Evolutionary conservation across 2,329 filamentous ascomycete species (phyloP), one percentile per base, ranked within the genome.

Genomic region (Plectosphaerella cucumerina): DNA sequence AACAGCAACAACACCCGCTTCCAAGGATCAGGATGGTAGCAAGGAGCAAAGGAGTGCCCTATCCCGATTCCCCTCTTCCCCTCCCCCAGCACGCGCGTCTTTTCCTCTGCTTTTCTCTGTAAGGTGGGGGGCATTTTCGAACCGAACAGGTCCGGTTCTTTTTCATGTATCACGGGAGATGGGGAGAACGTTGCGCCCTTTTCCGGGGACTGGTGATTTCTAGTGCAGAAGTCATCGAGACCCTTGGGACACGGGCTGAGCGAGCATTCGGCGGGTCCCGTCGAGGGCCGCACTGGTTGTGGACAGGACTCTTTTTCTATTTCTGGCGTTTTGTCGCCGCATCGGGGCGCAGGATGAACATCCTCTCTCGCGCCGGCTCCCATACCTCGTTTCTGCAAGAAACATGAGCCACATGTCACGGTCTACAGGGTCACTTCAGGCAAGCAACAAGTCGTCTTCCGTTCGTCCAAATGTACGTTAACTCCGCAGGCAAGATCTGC

Each of bases 391-490:
- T 50, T 53, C 47, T 34, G 37, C 50, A 54, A 48, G 50, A 42
- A 42, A 6, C 39, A 42, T 6, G 48, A 44, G 41, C 41, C 60
- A 61, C 65, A 67, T 67, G 56, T 61, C 63, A 56, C 64, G 63
- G 63, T 63, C 64, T 59, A 53, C 55, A 67, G 62, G 69, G 67
- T 72, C 69, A 76, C 70, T 71, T 74, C 77, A 81, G 80, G 80
- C 81, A 82, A 79, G 80, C 78, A 83, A 83, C 81, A n/a, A n/a
- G 82, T 85, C 82, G 80, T 85, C 82, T 83, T 85, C 81, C 76
- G 78, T 73, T 67, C 61, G 62, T 63, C 70, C 70, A 73, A 69
- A 82, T 86, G 83, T 86, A 86, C 76, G 81, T 85, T 85, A 85
- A 84, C 74, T 69, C 63, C 62, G 50, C 70, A 66, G 59, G 61